These are phyloP conservation scores for Volvox carteri DNA, from an alignment of 163 green algal species.

Conservation along the genomic window DNA sequence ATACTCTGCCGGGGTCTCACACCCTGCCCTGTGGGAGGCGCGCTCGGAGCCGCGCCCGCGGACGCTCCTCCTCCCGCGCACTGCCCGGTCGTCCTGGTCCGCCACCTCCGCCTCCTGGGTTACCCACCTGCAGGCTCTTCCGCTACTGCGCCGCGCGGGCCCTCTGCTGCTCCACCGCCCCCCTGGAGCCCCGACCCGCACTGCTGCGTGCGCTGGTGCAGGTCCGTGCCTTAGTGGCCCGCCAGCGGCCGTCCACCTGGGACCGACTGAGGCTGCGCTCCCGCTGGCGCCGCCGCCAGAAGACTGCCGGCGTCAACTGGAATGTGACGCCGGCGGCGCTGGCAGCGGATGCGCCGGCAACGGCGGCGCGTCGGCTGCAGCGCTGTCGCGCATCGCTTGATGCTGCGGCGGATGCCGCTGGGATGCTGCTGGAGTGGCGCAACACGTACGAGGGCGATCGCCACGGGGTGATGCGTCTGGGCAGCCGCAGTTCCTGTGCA, in stretches of 20 bases:
- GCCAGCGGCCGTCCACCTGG: conserved; percentile 34
- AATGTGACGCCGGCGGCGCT: background rate
- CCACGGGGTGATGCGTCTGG: conserved; percentile 12
- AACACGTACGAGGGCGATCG: conserved; percentile 26
- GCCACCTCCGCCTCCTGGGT: too few species aligned
- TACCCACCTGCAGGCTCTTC: conserved; percentile 28
- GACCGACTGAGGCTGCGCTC: background rate
- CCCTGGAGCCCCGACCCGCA: conserved; percentile 15
- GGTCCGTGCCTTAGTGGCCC: background rate
- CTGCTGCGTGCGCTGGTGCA: conserved; percentile 41
- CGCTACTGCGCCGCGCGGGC: conserved; percentile 35
- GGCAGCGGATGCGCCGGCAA: background rate
- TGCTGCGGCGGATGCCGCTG: conserved; percentile 13
- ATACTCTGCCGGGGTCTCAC: too few species aligned
- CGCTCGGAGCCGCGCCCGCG: too few species aligned
- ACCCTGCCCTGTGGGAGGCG: too few species aligned
- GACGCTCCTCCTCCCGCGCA: too few species aligned
- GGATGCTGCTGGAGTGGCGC: conserved; percentile 11
- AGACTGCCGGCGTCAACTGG: conserved; percentile 1
- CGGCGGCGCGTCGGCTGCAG: background rate
- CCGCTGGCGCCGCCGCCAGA: conserved; percentile 10
- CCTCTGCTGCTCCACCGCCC: conserved; percentile 1
- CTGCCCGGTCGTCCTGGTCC: too few species aligned
- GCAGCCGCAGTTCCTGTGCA: background rate
- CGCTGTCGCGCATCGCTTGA: conserved; percentile 21